Evolutionary conservation across 2,329 filamentous ascomycete species (phyloP), one percentile per base, ranked within the genome.

Genomic region (Epichloe glyceriae): DNA sequence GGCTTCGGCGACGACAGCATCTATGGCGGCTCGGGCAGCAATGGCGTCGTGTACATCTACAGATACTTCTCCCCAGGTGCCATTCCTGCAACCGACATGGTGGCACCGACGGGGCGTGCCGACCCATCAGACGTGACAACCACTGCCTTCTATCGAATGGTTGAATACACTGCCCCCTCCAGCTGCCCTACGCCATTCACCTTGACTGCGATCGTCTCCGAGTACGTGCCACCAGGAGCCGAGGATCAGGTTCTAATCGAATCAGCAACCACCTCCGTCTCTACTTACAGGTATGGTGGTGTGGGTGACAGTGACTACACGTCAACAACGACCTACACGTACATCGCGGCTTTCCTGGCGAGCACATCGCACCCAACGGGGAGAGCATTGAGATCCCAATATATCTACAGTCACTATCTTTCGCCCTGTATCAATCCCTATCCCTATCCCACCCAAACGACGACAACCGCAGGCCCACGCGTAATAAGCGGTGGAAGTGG

Each of bases 121-220:
- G 15, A 17, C 45, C 11, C 7, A 47, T 30, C n/a, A 35, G 34
- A 47, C 8, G 35, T 38, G 10, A 39, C 45, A 19, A 47, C 15
- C 53, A 58, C 58, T 4, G 43, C 49, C 20, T 60, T 53, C 46
- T 39, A 52, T 15, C 54, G 56, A 49, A 46, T 49, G 8, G 22
- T 61, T 6, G 47, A 58, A 43, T 57, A 56, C 52, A 61, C 60
- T 0, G 62, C 62, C 0, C 62, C 62, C 1, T 14, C 55, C 0
- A 57, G 57, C 4, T 64, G 62, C 53, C 58, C 60, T 4, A 63
- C 61, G 5, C 52, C 57, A 4, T 64, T 64, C 45, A 62, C 56
- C 7, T 54, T 62, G 30, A 53, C 47, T 0, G 60, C 58, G 12
- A 43, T 43, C 47, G 49, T 45, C 7, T 6, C 14, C 17, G 46